Evolutionary conservation across 2,329 filamentous ascomycete species (phyloP).

Genomic region (Xylariaceae sp.): DNA sequence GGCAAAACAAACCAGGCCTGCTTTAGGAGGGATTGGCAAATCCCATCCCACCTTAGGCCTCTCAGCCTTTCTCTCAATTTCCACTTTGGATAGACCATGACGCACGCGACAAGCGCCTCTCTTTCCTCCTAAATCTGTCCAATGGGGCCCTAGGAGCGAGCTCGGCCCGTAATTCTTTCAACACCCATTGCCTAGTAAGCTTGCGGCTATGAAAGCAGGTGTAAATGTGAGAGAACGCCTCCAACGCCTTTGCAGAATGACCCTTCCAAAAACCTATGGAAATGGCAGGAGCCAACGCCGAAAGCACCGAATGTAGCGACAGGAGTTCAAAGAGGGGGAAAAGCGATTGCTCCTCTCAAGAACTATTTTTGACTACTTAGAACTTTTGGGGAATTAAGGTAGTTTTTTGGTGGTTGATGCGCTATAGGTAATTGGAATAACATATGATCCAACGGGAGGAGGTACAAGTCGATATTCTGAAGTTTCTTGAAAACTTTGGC

Average conservation of each 20-base stretch:
- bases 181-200: constrained; percentile 5
- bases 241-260: constrained; percentile 23
- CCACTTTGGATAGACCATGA: background rate
- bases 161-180: constrained; percentile 1
- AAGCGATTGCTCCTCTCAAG: background rate
- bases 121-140: constrained; percentile 5
- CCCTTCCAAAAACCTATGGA: constrained; percentile 17
- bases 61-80: background rate
- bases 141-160: constrained; percentile 6
- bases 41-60: background rate
- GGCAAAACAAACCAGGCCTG: background rate
- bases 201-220: constrained; percentile 14
- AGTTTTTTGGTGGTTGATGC: constrained; percentile 3
- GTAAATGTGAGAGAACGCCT: constrained; percentile 14
- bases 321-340: background rate
- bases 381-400: constrained; percentile 1
- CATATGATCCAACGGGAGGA: constrained; percentile 6
- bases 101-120: background rate
- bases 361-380: constrained; percentile 9
- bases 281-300: constrained; percentile 18
- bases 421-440: constrained; percentile 4
- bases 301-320: constrained; percentile 7
- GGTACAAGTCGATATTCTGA: background rate
- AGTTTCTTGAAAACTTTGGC: background rate
- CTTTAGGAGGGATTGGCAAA: background rate